Evolutionary conservation across 2,329 filamentous ascomycete genomes (phyloP).

Genomic region (Colletotrichum godetiae): DNA sequence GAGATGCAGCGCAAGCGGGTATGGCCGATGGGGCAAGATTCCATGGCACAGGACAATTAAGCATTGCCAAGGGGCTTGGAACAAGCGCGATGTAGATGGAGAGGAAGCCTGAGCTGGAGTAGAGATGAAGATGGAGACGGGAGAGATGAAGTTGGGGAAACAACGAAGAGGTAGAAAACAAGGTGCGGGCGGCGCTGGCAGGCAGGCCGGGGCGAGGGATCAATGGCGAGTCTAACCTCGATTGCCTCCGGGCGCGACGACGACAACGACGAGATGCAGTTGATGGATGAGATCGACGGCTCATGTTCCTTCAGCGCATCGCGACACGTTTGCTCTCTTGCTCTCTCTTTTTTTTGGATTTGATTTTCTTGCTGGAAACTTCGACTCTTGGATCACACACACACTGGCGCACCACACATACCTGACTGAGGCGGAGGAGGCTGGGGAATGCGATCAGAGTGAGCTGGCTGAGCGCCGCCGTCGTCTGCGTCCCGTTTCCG

Average conservation of each 20-base stretch:
- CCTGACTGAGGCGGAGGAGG: constrained; percentile 57
- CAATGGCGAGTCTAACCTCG: constrained; percentile 37
- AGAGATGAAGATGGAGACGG: not conserved
- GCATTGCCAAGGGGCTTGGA: constrained; percentile 8
- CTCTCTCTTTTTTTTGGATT: not conserved
- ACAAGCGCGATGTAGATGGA: constrained; percentile 8
- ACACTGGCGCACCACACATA: constrained; percentile 45
- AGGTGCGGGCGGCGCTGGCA: constrained; percentile 32
- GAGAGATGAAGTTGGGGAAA: not conserved
- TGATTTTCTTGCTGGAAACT: constrained; percentile 29
- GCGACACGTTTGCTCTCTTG: constrained; percentile 14
- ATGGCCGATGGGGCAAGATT: not conserved
- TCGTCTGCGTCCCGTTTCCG: constrained; percentile 62
- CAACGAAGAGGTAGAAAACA: constrained; percentile 12
- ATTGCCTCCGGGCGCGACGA: constrained; percentile 35
- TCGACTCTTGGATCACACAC: constrained; percentile 30
- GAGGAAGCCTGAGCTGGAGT: not conserved
- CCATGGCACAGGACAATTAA: not conserved
- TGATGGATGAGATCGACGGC: constrained; percentile 32
- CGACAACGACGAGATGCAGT: constrained; percentile 27
- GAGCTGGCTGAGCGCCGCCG: constrained; percentile 49
- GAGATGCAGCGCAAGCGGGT: constrained; percentile 15
- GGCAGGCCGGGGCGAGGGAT: constrained; percentile 35
- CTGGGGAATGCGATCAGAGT: constrained; percentile 55
- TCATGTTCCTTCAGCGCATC: constrained; percentile 22